These are phyloP conservation scores for Colletotrichum sp. DNA, from an alignment of 2,329 filamentous ascomycete species.

Conservation along the genomic window DNA sequence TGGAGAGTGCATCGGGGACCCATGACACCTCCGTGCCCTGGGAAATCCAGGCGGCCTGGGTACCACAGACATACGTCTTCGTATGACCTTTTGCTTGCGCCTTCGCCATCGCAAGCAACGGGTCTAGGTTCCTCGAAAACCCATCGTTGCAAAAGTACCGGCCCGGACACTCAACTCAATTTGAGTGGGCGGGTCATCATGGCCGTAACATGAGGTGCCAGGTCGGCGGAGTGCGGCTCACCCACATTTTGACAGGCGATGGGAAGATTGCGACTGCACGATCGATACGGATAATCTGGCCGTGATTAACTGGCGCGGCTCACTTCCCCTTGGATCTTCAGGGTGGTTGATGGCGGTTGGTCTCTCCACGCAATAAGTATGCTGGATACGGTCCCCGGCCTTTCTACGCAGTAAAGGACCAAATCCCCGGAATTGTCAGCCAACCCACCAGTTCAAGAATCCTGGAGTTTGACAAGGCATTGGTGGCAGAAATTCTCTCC, in stretches of 20 bases:
- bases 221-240: background rate
- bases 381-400: background rate
- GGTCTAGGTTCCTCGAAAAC: background rate
- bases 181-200: background rate
- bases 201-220: background rate
- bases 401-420: conserved; percentile 7
- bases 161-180: background rate
- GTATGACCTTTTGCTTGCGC: background rate
- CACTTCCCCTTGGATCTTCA: background rate
- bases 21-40: background rate
- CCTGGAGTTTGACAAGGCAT: background rate
- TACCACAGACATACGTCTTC: background rate
- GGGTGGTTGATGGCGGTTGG: background rate
- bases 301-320: background rate
- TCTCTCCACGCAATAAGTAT: background rate
- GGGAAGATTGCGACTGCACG: background rate
- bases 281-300: background rate
- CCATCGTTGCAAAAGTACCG: background rate
- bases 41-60: background rate
- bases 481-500: conserved; percentile 5
- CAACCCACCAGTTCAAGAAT: background rate
- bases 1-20: background rate
- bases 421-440: background rate
- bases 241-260: conserved; percentile 3
- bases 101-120: background rate